Evolutionary conservation across 371 early-diverging fungal species (phyloP).

Genomic region (Blakeslea trispora): DNA sequence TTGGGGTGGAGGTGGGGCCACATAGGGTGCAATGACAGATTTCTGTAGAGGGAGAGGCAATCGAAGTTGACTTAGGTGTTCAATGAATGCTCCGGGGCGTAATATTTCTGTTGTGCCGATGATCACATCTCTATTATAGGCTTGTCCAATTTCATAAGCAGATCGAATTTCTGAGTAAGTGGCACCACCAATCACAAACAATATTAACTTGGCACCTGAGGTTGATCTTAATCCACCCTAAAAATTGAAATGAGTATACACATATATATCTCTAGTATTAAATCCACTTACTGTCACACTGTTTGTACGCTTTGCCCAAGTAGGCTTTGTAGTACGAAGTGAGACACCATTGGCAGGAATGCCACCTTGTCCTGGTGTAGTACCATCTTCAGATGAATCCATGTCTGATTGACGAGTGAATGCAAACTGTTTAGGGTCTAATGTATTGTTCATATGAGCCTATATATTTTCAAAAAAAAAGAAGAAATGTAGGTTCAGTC

Average conservation of each 20-base stretch:
- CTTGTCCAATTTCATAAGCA: slow-evolving; percentile 77
- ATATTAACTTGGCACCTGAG: slow-evolving; percentile 43
- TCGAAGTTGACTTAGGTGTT: slow-evolving; percentile 54
- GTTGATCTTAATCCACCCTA: slow-evolving; percentile 26
- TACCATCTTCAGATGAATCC: slow-evolving; percentile 43
- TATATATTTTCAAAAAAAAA: slow-evolving; percentile 28
- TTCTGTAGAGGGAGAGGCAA: slow-evolving; percentile 32
- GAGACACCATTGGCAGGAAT: slow-evolving; percentile 51
- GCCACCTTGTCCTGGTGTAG: slow-evolving; percentile 25
- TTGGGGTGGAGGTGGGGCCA: slow-evolving; percentile 34
- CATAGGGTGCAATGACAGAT: slow-evolving; percentile 42
- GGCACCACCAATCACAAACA: slow-evolving; percentile 92
- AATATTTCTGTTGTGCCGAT: slow-evolving; percentile 82
- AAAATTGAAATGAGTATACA: not conserved
- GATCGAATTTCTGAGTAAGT: slow-evolving; percentile 92
- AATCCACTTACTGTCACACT: slow-evolving; percentile 19
- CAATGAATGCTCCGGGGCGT: slow-evolving; percentile 76
- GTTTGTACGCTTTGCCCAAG: slow-evolving; percentile 40
- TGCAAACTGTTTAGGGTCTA: slow-evolving; percentile 58
- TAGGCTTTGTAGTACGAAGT: slow-evolving; percentile 50
- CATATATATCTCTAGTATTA: not conserved
- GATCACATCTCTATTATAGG: slow-evolving; percentile 73
- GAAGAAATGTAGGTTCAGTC: no score
- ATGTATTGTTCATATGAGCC: slow-evolving; percentile 54
- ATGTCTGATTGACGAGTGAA: slow-evolving; percentile 56